These are phyloP conservation scores for Physcomitrellopsis africana DNA, from an alignment of 225 moss, liverwort and hornwort genomes.

Conservation along the genomic window DNA sequence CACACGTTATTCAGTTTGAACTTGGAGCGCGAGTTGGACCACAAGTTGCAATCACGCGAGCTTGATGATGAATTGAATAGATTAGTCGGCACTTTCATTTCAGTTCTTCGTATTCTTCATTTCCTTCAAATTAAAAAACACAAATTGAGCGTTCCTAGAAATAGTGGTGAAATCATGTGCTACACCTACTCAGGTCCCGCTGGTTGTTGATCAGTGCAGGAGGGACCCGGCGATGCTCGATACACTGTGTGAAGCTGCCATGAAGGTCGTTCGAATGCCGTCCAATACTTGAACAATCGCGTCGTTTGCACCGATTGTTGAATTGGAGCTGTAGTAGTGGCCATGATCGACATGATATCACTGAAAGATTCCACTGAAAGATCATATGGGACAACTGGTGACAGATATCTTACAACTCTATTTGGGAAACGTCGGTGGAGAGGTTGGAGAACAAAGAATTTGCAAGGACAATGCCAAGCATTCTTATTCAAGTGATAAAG, in stretches of 20 bases:
- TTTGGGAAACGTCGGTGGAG: slow-evolving; percentile 32
- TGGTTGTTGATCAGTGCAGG: slow-evolving; percentile 81
- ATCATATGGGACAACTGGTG: slow-evolving; percentile 61
- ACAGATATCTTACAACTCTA: slow-evolving; percentile 65
- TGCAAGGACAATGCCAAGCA: slow-evolving; percentile 56
- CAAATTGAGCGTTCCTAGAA: slow-evolving; percentile 85
- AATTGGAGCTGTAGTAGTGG: slow-evolving; percentile 81
- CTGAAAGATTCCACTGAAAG: slow-evolving; percentile 32
- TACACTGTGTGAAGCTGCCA: slow-evolving; percentile 78
- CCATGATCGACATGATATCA: slow-evolving; percentile 67
- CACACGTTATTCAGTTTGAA: slow-evolving; percentile 71
- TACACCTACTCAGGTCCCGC: slow-evolving; percentile 73
- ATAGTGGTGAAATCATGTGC: slow-evolving; percentile 72
- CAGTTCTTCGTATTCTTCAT: slow-evolving; percentile 77
- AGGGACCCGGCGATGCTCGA: slow-evolving; percentile 72
- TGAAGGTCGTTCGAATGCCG: slow-evolving; percentile 60
- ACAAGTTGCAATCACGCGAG: slow-evolving; percentile 81
- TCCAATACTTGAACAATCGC: slow-evolving; percentile 71
- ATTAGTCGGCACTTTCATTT: slow-evolving; percentile 66
- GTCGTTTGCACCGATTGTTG: slow-evolving; percentile 68
- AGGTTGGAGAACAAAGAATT: slow-evolving; percentile 31
- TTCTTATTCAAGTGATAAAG: slow-evolving; percentile 63
- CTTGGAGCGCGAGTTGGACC: slow-evolving; percentile 41
- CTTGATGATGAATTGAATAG: slow-evolving; percentile 74
- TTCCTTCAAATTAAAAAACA: slow-evolving; percentile 79